Conservation (phyloP, 2,329 filamentous ascomycete genomes). For the Fusarium foetens region DNA sequence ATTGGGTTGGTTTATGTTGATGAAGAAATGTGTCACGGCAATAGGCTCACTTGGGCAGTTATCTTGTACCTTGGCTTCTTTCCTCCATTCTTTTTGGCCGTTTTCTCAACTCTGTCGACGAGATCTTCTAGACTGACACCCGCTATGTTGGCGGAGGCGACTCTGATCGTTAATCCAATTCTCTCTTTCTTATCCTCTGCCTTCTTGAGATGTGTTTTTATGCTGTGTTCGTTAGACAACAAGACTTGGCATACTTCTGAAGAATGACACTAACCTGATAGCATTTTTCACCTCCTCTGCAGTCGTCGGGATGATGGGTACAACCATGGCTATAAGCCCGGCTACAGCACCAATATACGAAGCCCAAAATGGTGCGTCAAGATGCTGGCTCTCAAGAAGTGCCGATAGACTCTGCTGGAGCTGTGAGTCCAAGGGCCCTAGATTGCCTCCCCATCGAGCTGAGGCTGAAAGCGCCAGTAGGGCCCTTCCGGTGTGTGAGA, state of each 20-base stretch:
- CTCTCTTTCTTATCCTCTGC: conserved; percentile 50
- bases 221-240: conserved; percentile 44
- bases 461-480: conserved; percentile 77
- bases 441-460: conserved; percentile 76
- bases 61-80: conserved; percentile 49
- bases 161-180: conserved; percentile 50
- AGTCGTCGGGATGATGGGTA: conserved; percentile 54
- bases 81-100: conserved; percentile 48
- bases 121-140: conserved; percentile 50
- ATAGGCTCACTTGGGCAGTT: conserved; percentile 44
- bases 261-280: conserved; percentile 53
- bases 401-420: conserved; percentile 56
- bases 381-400: conserved; percentile 52
- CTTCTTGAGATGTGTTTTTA: conserved; percentile 42
- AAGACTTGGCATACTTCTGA: not conserved
- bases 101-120: conserved; percentile 47
- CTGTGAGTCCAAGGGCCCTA: conserved; percentile 59
- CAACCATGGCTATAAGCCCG: conserved; percentile 54
- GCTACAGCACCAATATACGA: conserved; percentile 63
- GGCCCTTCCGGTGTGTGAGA: conserved; percentile 77
- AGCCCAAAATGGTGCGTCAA: conserved; percentile 61
- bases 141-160: conserved; percentile 45
- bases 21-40: conserved; percentile 36
- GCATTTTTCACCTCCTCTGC: conserved; percentile 48
- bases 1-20: conserved; percentile 26